Evolutionary conservation across 768 basidiomycete species (phyloP).

Genomic region (Mycena olivaceomarginata): DNA sequence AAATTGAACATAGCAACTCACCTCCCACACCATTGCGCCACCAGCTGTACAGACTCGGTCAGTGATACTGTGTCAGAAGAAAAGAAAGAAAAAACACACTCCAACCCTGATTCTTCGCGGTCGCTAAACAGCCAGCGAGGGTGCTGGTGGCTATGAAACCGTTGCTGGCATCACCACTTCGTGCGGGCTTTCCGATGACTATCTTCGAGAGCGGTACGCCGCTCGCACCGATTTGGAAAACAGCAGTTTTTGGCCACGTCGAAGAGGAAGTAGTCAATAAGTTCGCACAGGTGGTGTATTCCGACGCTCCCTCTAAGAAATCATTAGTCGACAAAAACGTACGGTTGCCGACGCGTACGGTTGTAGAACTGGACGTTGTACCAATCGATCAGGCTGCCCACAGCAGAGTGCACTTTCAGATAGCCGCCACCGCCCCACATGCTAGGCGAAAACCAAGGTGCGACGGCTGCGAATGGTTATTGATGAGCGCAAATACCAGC

Average conservation of each 20-base stretch:
- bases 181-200: constrained; percentile 77
- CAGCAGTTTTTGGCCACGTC: constrained; percentile 67
- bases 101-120: constrained; percentile 39
- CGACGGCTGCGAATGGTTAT: constrained; percentile 60
- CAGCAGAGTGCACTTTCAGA: constrained; percentile 68
- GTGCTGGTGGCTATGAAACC: constrained; percentile 55
- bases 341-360: constrained; percentile 33
- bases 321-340: background rate
- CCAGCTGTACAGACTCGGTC: constrained; percentile 19
- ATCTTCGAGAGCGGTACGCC: constrained; percentile 71
- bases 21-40: constrained; percentile 47
- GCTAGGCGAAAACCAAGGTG: constrained; percentile 64
- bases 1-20: background rate
- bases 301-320: constrained; percentile 66
- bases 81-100: constrained; percentile 25
- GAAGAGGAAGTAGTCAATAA: constrained; percentile 72
- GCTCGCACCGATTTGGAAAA: constrained; percentile 64
- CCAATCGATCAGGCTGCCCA: constrained; percentile 80
- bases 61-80: background rate
- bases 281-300: constrained; percentile 79
- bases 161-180: constrained; percentile 51
- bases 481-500: background rate
- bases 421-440: constrained; percentile 72
- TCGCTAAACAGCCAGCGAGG: constrained; percentile 49
- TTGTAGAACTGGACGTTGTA: constrained; percentile 74